Conservation (phyloP, 495 filamentous ascomycete species). For the Neurospora africana region DNA sequence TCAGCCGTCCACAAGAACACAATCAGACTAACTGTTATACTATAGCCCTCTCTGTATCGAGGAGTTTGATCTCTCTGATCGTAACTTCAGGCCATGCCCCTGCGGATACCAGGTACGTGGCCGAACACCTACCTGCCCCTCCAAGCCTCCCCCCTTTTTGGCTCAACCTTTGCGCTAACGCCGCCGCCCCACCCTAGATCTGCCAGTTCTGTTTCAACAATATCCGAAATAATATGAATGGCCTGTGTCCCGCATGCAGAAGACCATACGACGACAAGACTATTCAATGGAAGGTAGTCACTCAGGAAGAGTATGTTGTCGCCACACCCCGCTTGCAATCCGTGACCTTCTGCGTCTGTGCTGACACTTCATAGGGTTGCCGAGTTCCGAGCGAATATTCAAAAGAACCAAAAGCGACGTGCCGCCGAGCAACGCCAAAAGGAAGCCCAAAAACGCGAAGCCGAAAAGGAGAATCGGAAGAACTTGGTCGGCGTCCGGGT, state of each 20-base stretch:
- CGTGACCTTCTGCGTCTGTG: background rate
- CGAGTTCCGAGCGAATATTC: conserved; percentile 73
- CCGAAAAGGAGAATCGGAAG: conserved; percentile 87
- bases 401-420: conserved; percentile 83
- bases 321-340: background rate
- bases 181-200: conserved; percentile 47
- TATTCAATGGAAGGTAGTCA: conserved; percentile 89
- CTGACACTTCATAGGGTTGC: conserved; percentile 35
- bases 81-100: conserved; percentile 94
- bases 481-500: conserved; percentile 91
- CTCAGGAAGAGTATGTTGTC: conserved; percentile 73
- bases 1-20: conserved; percentile 7
- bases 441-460: conserved; percentile 90
- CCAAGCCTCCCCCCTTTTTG: conserved; percentile 7
- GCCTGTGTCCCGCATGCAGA: conserved; percentile 90
- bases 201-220: conserved; percentile 99
- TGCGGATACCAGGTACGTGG: conserved; percentile 88
- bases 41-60: conserved; percentile 91
- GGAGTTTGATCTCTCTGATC: conserved; percentile 94
- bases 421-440: conserved; percentile 77
- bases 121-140: background rate
- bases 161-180: conserved; percentile 2
- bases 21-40: background rate
- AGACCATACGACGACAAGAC: conserved; percentile 91
- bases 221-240: conserved; percentile 91